Evolutionary conservation across 257 asterid species (phyloP), one percentile per base, ranked within the genome.

Genomic region (Scutellaria galericulata): DNA sequence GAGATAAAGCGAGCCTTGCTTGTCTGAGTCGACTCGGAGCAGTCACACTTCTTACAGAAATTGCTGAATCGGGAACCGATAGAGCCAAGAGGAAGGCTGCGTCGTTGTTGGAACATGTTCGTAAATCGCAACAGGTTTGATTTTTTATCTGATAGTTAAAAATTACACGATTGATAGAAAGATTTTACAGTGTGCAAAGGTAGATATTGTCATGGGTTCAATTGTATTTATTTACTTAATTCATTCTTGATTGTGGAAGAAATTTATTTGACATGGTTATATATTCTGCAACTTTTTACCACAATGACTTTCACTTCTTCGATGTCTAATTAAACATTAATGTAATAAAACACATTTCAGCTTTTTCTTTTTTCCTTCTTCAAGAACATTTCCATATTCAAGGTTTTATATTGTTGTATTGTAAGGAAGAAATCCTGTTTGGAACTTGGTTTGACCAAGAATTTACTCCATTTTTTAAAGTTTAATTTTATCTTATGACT

Each of bases 71-170:
- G 13, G 97, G 96, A 11, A 88, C 97, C 0, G 97, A 87, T 61
- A 80, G 97, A 69, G 96, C 88, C 0, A 88, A 87, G 82, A 67
- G 93, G 75, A 91, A 91, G 79, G 96, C 96, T 13, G 24, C 76
- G 6, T 81, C 92, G 3, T 78, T 91, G 79, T 73, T 91, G 89
- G 96, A 84, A 75, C 86, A 83, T 51, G 84, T 89, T 45, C 64
- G 80, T 18, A 84, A 66, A 44, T 74, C 86, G 9, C 86, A 85
- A 68, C 83, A 80, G 70, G 77, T 57, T 11, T 78, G 77, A 58
- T 70, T 61, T 39, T 76, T 81, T 78, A 37, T 70, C 74, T 81
- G 76, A 75, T 80, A 55, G 10, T 64, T 70, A 60, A 12, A 13
- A 68, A 40, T 59, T 75, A 64, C 85, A 79, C 84, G 75, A 75